Evolutionary conservation across 1,284 basidiomycete species (phyloP).

Genomic region (Ustilago loliicola): DNA sequence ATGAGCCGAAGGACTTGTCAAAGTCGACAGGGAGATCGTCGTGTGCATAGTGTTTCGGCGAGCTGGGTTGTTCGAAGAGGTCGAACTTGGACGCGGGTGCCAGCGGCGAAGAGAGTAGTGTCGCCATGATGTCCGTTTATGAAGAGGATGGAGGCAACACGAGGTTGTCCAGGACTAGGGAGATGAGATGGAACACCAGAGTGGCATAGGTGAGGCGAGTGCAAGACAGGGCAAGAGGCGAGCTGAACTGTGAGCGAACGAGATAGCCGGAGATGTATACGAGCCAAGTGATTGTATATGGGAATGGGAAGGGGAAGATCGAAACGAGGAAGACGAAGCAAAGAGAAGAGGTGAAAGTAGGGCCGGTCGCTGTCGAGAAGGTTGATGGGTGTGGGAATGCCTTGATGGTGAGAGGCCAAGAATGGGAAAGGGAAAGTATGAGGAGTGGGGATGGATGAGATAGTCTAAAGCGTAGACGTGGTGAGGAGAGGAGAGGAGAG

Average conservation of each 20-base stretch:
- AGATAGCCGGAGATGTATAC: neutral
- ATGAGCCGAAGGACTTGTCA: constrained; percentile 68
- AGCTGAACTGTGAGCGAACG: neutral
- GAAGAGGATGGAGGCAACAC: neutral
- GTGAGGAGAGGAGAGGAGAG: neutral
- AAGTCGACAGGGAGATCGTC: constrained; percentile 63
- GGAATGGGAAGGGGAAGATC: neutral
- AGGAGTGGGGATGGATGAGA: constrained; percentile 4
- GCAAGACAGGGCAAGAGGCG: neutral
- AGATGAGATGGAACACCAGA: constrained; percentile 3
- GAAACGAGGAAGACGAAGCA: constrained; percentile 5
- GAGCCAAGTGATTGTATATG: neutral
- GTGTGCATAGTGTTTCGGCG: constrained; percentile 47
- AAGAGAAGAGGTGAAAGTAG: neutral
- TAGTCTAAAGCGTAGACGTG: neutral
- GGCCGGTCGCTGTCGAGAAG: constrained; percentile 1
- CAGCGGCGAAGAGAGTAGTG: constrained; percentile 49
- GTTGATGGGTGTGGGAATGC: neutral
- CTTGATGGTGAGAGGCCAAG: constrained; percentile 17
- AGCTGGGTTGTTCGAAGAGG: constrained; percentile 54
- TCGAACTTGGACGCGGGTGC: constrained; percentile 41
- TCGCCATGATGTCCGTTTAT: constrained; percentile 29
- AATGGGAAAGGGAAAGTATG: constrained; percentile 1
- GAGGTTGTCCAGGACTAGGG: neutral
- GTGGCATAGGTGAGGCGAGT: constrained; percentile 15